Evolutionary conservation across 31 red algal genomes (phyloP).

Genomic region (Porphyra umbilicalis): DNA sequence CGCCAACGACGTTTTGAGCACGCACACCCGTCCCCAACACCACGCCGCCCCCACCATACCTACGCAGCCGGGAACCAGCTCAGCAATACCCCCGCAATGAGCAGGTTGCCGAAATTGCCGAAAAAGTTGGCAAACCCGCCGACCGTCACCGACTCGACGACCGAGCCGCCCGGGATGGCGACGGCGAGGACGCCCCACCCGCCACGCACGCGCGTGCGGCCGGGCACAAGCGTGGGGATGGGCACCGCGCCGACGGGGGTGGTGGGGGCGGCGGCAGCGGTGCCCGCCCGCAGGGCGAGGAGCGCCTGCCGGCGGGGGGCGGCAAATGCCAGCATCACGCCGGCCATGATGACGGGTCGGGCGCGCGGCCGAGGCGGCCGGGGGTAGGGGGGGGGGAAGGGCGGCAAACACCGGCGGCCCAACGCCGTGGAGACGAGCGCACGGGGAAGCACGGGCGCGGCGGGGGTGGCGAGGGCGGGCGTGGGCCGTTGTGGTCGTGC

Average conservation of each 20-base stretch:
- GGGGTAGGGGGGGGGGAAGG: background rate
- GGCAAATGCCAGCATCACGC: too few species aligned
- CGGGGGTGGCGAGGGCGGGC: too few species aligned
- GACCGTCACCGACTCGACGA: constrained; percentile 34
- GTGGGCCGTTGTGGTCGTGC: too few species aligned
- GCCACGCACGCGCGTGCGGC: constrained; percentile 7
- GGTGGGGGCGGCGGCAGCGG: background rate
- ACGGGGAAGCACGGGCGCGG: too few species aligned
- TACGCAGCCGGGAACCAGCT: constrained; percentile 83
- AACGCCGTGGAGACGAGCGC: too few species aligned
- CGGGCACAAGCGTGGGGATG: constrained; percentile 9
- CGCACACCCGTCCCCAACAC: too few species aligned
- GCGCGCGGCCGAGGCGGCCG: too few species aligned
- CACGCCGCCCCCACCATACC: background rate
- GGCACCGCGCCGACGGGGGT: constrained; percentile 19
- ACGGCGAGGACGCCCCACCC: constrained; percentile 25
- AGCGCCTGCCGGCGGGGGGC: too few species aligned
- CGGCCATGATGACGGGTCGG: too few species aligned
- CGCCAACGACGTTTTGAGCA: too few species aligned
- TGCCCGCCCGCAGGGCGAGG: too few species aligned
- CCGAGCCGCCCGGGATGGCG: constrained; percentile 54
- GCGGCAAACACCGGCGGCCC: too few species aligned
- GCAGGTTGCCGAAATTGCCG: constrained; percentile 68
- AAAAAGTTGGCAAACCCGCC: constrained; percentile 79
- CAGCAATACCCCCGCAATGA: constrained; percentile 68